These are phyloP conservation scores for Paspalum vaginatum DNA, from an alignment of 176 grass and related monocot genomes.

Conservation along the genomic window DNA sequence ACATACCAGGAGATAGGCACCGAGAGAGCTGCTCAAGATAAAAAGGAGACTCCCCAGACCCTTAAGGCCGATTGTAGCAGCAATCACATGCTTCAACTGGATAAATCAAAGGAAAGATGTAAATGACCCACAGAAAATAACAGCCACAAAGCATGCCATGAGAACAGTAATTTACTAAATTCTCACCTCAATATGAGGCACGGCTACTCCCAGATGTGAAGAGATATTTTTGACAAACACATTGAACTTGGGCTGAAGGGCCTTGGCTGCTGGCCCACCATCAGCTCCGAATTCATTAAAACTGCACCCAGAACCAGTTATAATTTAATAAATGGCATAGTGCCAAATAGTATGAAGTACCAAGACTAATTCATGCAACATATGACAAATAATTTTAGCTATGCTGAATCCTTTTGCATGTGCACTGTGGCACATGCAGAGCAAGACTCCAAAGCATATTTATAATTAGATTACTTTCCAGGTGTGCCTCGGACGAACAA, in stretches of 20 bases:
- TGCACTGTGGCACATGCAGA: background rate
- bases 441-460: background rate
- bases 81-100: constrained; percentile 83
- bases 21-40: constrained; percentile 83
- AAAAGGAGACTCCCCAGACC: constrained; percentile 90
- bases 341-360: background rate
- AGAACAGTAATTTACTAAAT: background rate
- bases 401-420: background rate
- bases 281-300: constrained; percentile 79
- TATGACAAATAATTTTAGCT: background rate
- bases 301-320: constrained; percentile 40
- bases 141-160: background rate
- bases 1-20: constrained; percentile 86
- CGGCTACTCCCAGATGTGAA: constrained; percentile 59
- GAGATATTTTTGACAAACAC: constrained; percentile 65
- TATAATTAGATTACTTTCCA: background rate
- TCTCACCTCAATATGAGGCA: constrained; percentile 75
- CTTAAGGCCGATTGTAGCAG: constrained; percentile 72
- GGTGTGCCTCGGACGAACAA: background rate
- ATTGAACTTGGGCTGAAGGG: constrained; percentile 68
- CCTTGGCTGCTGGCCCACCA: constrained; percentile 90
- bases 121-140: constrained; percentile 5
- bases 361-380: background rate
- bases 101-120: constrained; percentile 35
- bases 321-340: background rate